phyloP scores from a whole-genome alignment of 495 filamentous ascomycete genomes.

The Trichoderma erinaceum region DNA sequence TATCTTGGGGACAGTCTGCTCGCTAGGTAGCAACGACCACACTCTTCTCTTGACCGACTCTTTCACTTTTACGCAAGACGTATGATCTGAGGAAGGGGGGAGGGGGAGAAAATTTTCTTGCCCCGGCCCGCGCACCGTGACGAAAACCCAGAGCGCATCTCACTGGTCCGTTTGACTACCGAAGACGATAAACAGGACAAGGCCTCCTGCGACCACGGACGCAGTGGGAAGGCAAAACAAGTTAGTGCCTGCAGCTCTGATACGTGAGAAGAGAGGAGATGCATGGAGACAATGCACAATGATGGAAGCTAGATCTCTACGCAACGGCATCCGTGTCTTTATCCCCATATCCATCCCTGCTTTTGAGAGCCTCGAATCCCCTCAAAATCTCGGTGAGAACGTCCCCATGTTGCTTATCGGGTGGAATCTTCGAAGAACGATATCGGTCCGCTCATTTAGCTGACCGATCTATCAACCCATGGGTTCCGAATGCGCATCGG shows the following conservation, averaged over 20 bases:
- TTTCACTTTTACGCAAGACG: not conserved
- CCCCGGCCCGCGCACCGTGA: constrained; percentile 1
- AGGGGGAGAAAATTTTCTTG: constrained; percentile 7
- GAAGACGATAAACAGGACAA: not conserved
- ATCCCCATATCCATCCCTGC: not conserved
- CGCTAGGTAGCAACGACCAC: not conserved
- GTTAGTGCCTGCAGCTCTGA: not conserved
- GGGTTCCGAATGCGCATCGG: no score
- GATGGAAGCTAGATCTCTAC: constrained; percentile 3
- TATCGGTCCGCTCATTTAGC: not conserved
- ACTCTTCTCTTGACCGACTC: constrained; percentile 3
- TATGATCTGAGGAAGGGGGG: not conserved
- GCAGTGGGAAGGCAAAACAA: not conserved
- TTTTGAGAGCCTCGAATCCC: not conserved
- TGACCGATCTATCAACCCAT: no score
- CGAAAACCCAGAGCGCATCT: not conserved
- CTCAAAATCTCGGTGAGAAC: not conserved
- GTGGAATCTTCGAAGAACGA: no score
- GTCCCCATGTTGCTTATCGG: not conserved
- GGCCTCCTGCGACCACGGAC: constrained; percentile 11
- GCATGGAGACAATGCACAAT: not conserved
- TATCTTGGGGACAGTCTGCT: not conserved
- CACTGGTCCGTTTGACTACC: not conserved
- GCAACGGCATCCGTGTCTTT: not conserved
- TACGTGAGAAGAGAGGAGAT: constrained; percentile 8